Conservation (phyloP, 441 rosid genomes). For the Pelargonium myrrhifolium region DNA sequence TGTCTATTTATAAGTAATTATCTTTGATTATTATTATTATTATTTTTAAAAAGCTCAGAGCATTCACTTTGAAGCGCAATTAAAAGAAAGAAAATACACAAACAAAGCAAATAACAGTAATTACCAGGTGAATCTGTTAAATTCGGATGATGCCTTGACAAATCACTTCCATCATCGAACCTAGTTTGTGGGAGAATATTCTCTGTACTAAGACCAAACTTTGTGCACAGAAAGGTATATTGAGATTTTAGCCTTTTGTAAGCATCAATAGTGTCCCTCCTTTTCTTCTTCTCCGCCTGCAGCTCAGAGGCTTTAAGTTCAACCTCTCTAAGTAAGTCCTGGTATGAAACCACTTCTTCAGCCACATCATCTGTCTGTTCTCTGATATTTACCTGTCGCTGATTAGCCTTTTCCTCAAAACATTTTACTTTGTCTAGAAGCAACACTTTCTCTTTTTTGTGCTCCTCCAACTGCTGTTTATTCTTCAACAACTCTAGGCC, state of each 20-base stretch:
- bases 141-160: slow-evolving; percentile 27
- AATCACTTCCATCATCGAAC: slow-evolving; percentile 35
- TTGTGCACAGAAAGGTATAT: slow-evolving; percentile 46
- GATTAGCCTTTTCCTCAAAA: slow-evolving; percentile 34
- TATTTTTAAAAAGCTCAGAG: not conserved
- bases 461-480: slow-evolving; percentile 32
- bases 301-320: slow-evolving; percentile 40
- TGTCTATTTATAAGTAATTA: too few relatives aligned
- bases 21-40: too few relatives aligned
- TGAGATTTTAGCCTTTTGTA: slow-evolving; percentile 69
- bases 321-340: slow-evolving; percentile 33
- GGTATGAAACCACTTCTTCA: slow-evolving; percentile 28
- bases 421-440: slow-evolving; percentile 28
- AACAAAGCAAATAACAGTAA: slow-evolving; percentile 10
- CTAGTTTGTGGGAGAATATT: slow-evolving; percentile 30
- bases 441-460: slow-evolving; percentile 32
- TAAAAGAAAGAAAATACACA: slow-evolving; percentile 5
- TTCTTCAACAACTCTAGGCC: slow-evolving; percentile 27
- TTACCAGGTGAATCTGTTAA: slow-evolving; percentile 38
- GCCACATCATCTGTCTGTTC: slow-evolving; percentile 18
- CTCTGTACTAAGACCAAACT: slow-evolving; percentile 44
- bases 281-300: slow-evolving; percentile 40
- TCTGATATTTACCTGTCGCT: slow-evolving; percentile 25
- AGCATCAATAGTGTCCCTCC: slow-evolving; percentile 25
- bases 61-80: not conserved